Conservation (phyloP, 2,329 filamentous ascomycete genomes). For the Pseudopithomyces maydicus region DNA sequence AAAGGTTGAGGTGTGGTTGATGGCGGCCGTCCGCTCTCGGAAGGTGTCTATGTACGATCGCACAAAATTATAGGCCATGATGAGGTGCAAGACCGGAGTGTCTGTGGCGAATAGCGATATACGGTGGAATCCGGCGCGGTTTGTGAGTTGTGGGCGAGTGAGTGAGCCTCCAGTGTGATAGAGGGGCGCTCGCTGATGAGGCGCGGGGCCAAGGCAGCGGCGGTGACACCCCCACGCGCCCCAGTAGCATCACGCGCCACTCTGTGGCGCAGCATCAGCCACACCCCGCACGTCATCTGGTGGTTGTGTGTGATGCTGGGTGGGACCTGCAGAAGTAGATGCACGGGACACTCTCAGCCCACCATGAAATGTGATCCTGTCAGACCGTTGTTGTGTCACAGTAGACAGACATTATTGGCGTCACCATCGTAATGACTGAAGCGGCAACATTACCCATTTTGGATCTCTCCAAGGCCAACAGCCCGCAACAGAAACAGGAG, state of each 20-base stretch:
- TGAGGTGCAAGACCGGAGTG: background rate
- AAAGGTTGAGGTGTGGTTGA: conserved; percentile 90
- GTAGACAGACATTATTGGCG: conserved; percentile 3
- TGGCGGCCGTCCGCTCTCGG: conserved; percentile 87
- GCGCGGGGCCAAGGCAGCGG: conserved; percentile 3
- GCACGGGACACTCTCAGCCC: conserved; percentile 7
- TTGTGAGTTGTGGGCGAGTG: conserved; percentile 5
- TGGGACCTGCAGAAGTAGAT: background rate
- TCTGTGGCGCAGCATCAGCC: background rate
- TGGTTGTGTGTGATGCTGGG: background rate
- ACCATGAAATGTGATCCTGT: conserved; percentile 1
- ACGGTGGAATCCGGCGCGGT: background rate
- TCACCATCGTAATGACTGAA: conserved; percentile 3
- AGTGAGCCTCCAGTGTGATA: conserved; percentile 7
- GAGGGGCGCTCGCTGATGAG: background rate
- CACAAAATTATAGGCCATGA: conserved; percentile 77
- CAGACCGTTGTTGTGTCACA: background rate
- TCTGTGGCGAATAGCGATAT: background rate
- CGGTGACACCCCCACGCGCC: background rate
- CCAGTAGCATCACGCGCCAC: background rate
- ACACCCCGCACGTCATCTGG: conserved; percentile 15
- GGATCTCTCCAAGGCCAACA: conserved; percentile 53
- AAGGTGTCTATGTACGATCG: conserved; percentile 92
- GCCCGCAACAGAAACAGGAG: conserved; percentile 43
- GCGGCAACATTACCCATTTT: conserved; percentile 52